These are phyloP conservation scores for Vinca minor DNA, from an alignment of 257 asterid genomes.

Conservation along the genomic window DNA sequence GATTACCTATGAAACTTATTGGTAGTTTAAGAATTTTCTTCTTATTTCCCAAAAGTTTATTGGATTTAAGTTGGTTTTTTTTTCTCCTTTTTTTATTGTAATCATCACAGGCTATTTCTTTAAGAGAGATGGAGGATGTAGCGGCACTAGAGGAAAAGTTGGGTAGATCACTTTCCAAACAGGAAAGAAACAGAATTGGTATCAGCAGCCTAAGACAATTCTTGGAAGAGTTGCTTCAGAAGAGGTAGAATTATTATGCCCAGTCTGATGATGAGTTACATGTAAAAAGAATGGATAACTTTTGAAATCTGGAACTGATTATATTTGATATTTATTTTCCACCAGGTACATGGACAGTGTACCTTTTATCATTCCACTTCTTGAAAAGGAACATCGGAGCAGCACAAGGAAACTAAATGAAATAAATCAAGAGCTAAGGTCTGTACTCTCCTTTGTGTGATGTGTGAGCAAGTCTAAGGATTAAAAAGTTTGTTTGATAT, in stretches of 20 bases:
- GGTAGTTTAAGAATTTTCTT: not conserved
- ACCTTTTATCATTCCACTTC: constrained; percentile 88
- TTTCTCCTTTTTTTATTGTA: constrained; percentile 2
- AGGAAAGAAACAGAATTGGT: constrained; percentile 84
- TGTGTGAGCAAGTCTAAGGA: not conserved
- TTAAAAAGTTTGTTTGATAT: constrained; percentile 1
- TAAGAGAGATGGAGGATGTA: constrained; percentile 76
- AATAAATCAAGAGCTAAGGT: constrained; percentile 89
- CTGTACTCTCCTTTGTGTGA: constrained; percentile 16
- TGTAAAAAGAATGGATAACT: not conserved
- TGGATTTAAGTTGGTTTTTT: not conserved
- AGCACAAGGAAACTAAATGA: constrained; percentile 75
- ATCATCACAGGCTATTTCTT: constrained; percentile 54
- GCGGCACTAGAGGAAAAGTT: constrained; percentile 84
- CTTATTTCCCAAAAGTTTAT: not conserved
- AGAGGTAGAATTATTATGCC: constrained; percentile 38
- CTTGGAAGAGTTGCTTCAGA: constrained; percentile 85
- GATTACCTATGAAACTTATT: not conserved
- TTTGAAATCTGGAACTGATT: constrained; percentile 14
- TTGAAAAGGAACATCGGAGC: constrained; percentile 78
- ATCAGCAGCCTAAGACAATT: constrained; percentile 85
- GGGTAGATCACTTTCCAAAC: constrained; percentile 77
- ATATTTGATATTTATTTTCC: constrained; percentile 20
- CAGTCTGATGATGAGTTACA: not conserved
- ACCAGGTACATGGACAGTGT: constrained; percentile 86